These are phyloP conservation scores for Elsinoe necatrix DNA, from an alignment of 2,329 filamentous ascomycete species.

Conservation along the genomic window DNA sequence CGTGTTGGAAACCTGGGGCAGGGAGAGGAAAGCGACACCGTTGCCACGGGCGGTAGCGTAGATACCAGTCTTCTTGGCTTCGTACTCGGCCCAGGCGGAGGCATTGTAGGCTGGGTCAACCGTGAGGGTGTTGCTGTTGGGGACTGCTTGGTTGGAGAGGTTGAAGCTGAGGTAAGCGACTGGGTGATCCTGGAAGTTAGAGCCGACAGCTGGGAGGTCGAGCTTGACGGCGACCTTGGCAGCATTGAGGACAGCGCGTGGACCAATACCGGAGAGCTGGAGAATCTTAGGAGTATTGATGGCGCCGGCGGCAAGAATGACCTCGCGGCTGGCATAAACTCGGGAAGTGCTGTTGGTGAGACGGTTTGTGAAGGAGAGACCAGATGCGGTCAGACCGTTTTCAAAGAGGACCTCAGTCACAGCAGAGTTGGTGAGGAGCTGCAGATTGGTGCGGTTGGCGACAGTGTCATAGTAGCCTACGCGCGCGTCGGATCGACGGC, in stretches of 20 bases:
- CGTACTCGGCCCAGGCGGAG: constrained; percentile 20
- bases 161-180: constrained; percentile 17
- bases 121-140: constrained; percentile 3
- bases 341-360: constrained; percentile 27
- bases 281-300: constrained; percentile 50
- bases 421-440: constrained; percentile 21
- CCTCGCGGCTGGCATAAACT: constrained; percentile 35
- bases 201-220: constrained; percentile 39
- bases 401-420: constrained; percentile 36
- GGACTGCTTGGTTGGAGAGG: constrained; percentile 13
- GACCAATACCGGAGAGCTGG: constrained; percentile 55
- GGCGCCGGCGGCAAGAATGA: constrained; percentile 52
- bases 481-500: constrained; percentile 30
- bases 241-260: constrained; percentile 34
- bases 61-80: constrained; percentile 24
- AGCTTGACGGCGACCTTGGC: constrained; percentile 39
- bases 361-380: constrained; percentile 37
- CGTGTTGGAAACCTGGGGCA: constrained; percentile 17
- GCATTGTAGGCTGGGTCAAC: constrained; percentile 12
- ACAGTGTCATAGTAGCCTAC: constrained; percentile 28
- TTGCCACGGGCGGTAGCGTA: constrained; percentile 17
- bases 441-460: constrained; percentile 27
- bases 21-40: constrained; percentile 22
- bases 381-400: constrained; percentile 32
- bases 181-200: constrained; percentile 44